A percentile compares a stretch with the other conserved stretches of the same genome.
phyloP scores from a whole-genome alignment of 495 filamentous ascomycete species.

The Penicillium coprophilum region DNA sequence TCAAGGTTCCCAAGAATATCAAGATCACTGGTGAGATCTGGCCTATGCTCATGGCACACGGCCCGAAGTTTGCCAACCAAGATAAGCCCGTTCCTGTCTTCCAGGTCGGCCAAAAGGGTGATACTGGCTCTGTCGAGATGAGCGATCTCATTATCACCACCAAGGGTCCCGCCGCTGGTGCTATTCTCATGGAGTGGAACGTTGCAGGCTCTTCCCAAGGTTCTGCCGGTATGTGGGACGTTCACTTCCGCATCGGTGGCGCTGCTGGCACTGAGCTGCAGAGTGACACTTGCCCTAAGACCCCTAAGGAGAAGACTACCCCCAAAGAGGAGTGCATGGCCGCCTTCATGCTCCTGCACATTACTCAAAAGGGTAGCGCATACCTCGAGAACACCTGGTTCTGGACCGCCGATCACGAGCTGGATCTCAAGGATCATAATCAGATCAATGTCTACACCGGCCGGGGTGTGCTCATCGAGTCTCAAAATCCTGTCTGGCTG shows the following conservation, averaged over 20 bases:
- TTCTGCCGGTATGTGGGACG: slow-evolving; percentile 83
- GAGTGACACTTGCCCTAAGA: slow-evolving; percentile 64
- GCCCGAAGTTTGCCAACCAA: slow-evolving; percentile 67
- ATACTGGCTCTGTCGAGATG: slow-evolving; percentile 77
- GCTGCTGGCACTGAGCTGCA: slow-evolving; percentile 78
- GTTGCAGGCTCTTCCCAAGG: slow-evolving; percentile 64
- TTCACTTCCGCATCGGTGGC: slow-evolving; percentile 83
- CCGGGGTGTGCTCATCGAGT: slow-evolving; percentile 79
- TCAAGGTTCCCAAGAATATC: slow-evolving; percentile 67
- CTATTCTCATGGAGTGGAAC: slow-evolving; percentile 92
- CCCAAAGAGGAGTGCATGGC: slow-evolving; percentile 62
- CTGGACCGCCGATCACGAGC: slow-evolving; percentile 93
- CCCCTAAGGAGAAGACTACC: slow-evolving; percentile 57
- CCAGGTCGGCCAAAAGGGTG: slow-evolving; percentile 77
- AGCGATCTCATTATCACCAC: slow-evolving; percentile 65
- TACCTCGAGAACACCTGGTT: slow-evolving; percentile 95
- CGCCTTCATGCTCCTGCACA: slow-evolving; percentile 79
- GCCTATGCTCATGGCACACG: slow-evolving; percentile 84
- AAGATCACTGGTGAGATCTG: slow-evolving; percentile 87
- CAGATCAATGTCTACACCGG: slow-evolving; percentile 94
- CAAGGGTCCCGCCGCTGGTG: slow-evolving; percentile 74
- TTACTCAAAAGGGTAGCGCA: slow-evolving; percentile 65
- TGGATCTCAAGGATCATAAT: slow-evolving; percentile 71
- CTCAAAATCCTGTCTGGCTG: slow-evolving; percentile 54
- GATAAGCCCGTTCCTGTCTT: slow-evolving; percentile 60